Evolutionary conservation across 1,284 basidiomycete species (phyloP).

Genomic region (Veloporphyrellus conicus): DNA sequence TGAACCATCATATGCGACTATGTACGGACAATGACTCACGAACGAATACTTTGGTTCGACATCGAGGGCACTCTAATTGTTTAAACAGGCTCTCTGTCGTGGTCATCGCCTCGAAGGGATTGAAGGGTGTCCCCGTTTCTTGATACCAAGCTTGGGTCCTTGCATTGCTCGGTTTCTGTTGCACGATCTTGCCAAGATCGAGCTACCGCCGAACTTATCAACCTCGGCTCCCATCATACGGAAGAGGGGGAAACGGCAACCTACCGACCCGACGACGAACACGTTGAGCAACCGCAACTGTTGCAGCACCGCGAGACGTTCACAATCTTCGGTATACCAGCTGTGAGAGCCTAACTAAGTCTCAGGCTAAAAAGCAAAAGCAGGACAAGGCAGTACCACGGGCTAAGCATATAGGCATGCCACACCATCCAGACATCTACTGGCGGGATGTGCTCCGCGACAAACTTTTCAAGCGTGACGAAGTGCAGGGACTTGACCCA

Average conservation of each 20-base stretch:
- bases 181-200: conserved; percentile 20
- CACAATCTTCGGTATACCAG: conserved; percentile 40
- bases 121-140: conserved; percentile 31
- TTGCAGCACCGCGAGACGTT: conserved; percentile 28
- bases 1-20: background rate
- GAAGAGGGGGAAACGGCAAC: no score
- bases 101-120: conserved; percentile 36
- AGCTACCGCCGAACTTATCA: conserved; percentile 16
- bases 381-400: conserved; percentile 27
- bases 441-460: conserved; percentile 35
- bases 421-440: conserved; percentile 47
- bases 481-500: conserved; percentile 31
- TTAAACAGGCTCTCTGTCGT: conserved; percentile 17
- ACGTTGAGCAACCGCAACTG: conserved; percentile 22
- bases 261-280: conserved; percentile 22
- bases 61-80: conserved; percentile 34
- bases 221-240: background rate
- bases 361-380: background rate
- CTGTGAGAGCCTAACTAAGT: conserved; percentile 20
- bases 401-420: conserved; percentile 44
- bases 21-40: conserved; percentile 29
- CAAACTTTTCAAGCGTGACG: conserved; percentile 27
- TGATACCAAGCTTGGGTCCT: conserved; percentile 28
- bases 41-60: conserved; percentile 23
- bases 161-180: conserved; percentile 19